These are phyloP conservation scores for Trypanosoma grayi DNA, from an alignment of 208 protist genomes.

Conservation along the genomic window DNA sequence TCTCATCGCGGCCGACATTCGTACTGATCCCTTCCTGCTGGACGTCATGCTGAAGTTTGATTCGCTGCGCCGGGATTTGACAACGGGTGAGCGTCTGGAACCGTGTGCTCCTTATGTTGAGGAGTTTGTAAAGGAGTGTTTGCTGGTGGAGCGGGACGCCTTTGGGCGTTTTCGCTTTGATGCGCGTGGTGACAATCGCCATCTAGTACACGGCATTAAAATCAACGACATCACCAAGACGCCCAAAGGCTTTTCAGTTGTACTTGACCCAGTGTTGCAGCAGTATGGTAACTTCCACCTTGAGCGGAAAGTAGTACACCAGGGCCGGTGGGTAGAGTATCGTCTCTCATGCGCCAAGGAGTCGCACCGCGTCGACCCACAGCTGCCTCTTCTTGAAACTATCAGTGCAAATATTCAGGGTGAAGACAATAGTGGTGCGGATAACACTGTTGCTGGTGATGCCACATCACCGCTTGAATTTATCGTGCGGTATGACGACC, in stretches of 20 bases:
- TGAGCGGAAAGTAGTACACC: constrained; percentile 34
- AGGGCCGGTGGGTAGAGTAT: constrained; percentile 68
- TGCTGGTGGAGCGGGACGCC: constrained; percentile 78
- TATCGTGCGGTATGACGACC: constrained; percentile 63
- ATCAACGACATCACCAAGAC: constrained; percentile 64
- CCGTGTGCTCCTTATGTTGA: constrained; percentile 21
- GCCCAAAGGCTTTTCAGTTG: constrained; percentile 37
- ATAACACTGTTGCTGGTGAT: constrained; percentile 18
- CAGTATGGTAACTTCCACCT: constrained; percentile 63
- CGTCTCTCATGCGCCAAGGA: constrained; percentile 58
- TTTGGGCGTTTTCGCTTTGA: constrained; percentile 84
- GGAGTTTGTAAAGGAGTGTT: constrained; percentile 68
- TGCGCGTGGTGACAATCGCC: constrained; percentile 65
- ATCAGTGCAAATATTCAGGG: constrained; percentile 20
- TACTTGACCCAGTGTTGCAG: constrained; percentile 48
- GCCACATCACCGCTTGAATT: constrained; percentile 15
- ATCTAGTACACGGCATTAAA: constrained; percentile 65
- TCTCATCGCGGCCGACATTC: constrained; percentile 68
- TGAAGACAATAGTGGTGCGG: constrained; percentile 12
- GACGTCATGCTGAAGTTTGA: constrained; percentile 55
- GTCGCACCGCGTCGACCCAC: constrained; percentile 51
- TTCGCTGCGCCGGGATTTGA: constrained; percentile 32
- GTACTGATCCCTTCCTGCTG: constrained; percentile 51
- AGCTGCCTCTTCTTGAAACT: constrained; percentile 55
- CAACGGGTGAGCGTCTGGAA: constrained; percentile 43